Base-by-base conservation (phyloP, 805 yeast genomes). In the Cyberlindnera mississippiensis region DNA sequence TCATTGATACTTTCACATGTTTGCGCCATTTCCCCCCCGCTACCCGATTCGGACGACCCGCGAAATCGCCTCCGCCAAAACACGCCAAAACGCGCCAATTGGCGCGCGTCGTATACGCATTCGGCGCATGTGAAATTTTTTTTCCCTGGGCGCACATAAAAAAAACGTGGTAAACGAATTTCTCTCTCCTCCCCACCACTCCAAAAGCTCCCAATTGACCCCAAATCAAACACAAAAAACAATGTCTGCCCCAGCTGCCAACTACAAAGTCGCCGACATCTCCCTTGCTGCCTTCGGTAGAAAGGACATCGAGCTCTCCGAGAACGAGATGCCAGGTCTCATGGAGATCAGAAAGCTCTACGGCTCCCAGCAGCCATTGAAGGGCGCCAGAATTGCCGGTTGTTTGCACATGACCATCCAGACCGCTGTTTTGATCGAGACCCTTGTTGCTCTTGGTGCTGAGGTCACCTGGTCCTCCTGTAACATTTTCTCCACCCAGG, bases 391-490 rank as follows among this genome's bases (percentile, higher is more conserved):
- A 76, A 82, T 91, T 63, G 98, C 98, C 55, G 99, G 98, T 66
- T 91, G 99, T 78, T 78, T 91, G 67, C 99, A 91, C 78, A 93
- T 93, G 98, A 91, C 99, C 70, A 85, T 93, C 64, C 99, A 91
- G 77, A 93, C 99, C 62, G 99, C 98, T 59, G 98, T 91, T 55
- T 80, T 91, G 72, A 93, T 93, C 63, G 99, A 91, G 80, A 91
- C 99, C 59, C 80, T 93, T 63, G 86, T 80, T 62, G 96, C 96
- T 54, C 80, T 91, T 60, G 99, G 99, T 76, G 99, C 99, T 52
- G 99, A 91, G 78, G 98, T 91, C 51, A 93, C 99, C 64, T 91
- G 99, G 99, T 80, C 96, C 52, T 88, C 96, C 37, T 91, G 99
- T 81, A 91, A 91, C 95, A 91, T 91, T 63, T 91, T 87, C 84